Evolutionary conservation across 1,284 basidiomycete species (phyloP).

Genomic region (Sphagnurus paluster): DNA sequence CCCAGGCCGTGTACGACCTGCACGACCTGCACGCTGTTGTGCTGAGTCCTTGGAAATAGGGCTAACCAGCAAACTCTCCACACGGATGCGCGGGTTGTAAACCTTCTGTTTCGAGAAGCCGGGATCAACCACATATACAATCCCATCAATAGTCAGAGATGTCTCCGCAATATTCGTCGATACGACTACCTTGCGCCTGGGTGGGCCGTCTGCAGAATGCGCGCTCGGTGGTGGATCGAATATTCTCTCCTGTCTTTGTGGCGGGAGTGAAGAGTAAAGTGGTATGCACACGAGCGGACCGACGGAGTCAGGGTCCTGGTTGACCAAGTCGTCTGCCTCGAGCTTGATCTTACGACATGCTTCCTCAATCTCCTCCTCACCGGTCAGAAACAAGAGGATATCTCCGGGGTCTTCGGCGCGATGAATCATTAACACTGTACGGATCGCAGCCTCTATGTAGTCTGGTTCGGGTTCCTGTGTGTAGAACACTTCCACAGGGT

Average conservation of each 20-base stretch:
- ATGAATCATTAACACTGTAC: slow-evolving; percentile 97
- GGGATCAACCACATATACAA: slow-evolving; percentile 98
- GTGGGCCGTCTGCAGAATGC: slow-evolving; percentile 65
- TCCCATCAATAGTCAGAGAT: slow-evolving; percentile 96
- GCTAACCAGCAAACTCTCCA: slow-evolving; percentile 91
- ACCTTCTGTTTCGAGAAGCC: slow-evolving; percentile 98
- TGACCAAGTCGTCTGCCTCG: slow-evolving; percentile 81
- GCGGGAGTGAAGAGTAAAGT: slow-evolving; percentile 92
- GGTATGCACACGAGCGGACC: slow-evolving; percentile 90
- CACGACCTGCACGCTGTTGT: slow-evolving; percentile 95
- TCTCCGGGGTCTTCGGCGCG: slow-evolving; percentile 95
- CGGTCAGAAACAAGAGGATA: slow-evolving; percentile 93
- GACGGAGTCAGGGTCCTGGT: slow-evolving; percentile 72
- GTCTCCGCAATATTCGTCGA: slow-evolving; percentile 99
- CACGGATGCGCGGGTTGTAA: slow-evolving; percentile 95
- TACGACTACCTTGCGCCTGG: slow-evolving; percentile 92
- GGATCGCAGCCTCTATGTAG: slow-evolving; percentile 96
- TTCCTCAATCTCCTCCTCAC: slow-evolving; percentile 99
- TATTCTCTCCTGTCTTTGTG: slow-evolving; percentile 92
- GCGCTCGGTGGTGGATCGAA: slow-evolving; percentile 85
- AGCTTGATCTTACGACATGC: slow-evolving; percentile 92
- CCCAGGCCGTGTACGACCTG: slow-evolving; percentile 93
- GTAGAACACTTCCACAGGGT: slow-evolving; percentile 96
- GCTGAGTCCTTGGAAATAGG: slow-evolving; percentile 98
- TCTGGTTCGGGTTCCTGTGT: slow-evolving; percentile 96